Percentiles rank a stretch among this genome's conserved stretches.
phyloP scores from a whole-genome alignment of 192 early-diverging fungal species.

The Coemansia reversa region DNA sequence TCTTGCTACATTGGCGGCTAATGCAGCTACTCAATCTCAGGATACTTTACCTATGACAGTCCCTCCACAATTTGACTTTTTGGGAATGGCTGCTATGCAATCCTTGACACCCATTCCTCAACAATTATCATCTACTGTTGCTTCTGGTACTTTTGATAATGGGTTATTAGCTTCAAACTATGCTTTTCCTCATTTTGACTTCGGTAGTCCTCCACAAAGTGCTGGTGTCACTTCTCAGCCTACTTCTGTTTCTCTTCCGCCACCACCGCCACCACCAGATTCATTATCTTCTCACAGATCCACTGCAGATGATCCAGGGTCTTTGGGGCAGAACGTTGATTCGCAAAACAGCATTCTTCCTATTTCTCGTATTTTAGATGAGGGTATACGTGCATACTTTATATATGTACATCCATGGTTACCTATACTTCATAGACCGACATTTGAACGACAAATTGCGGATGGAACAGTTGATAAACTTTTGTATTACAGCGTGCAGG shows the following conservation, averaged over 20 bases:
- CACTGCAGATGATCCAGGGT: too few relatives aligned
- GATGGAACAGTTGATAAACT: constrained; percentile 35
- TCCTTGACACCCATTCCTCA: too few relatives aligned
- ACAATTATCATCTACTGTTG: too few relatives aligned
- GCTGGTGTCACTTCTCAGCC: not conserved
- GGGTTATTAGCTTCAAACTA: constrained; percentile 41
- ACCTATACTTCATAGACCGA: constrained; percentile 48
- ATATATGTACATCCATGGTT: constrained; percentile 52
- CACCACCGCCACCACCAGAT: not conserved
- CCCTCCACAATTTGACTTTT: not conserved
- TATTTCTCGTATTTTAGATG: constrained; percentile 11
- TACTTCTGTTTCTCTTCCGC: not conserved
- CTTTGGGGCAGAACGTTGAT: not conserved
- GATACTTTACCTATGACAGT: not conserved
- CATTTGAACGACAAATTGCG: constrained; percentile 41
- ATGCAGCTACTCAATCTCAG: constrained; percentile 17
- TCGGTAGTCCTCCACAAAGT: not conserved
- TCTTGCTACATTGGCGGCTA: constrained; percentile 32
- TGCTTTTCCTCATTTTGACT: constrained; percentile 30
- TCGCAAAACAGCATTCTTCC: not conserved
- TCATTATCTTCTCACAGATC: too few relatives aligned
- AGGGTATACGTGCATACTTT: constrained; percentile 41
- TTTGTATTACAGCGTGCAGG: constrained; percentile 47
- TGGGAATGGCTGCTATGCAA: too few relatives aligned
- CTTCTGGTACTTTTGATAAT: not conserved